These are phyloP conservation scores for Aspergillus mulundensis DNA, from an alignment of 495 filamentous ascomycete species.

Conservation along the genomic window DNA sequence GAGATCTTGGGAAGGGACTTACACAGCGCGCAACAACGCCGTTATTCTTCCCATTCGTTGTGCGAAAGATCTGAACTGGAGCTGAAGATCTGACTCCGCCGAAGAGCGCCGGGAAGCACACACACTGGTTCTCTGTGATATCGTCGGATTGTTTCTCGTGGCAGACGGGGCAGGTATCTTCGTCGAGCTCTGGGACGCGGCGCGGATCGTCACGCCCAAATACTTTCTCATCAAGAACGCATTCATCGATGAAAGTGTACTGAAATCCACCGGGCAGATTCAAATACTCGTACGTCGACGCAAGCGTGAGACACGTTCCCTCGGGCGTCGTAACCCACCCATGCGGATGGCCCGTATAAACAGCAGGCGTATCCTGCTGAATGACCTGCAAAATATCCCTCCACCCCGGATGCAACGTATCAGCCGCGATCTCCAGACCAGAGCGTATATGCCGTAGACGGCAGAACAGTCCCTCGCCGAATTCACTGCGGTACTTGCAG, in stretches of 20 bases:
- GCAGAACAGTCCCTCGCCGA: conserved; percentile 14
- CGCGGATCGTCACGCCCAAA: conserved; percentile 17
- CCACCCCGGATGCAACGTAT: conserved; percentile 22
- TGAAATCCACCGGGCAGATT: conserved; percentile 13
- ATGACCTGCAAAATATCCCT: conserved; percentile 16
- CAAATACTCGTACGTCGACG: conserved; percentile 15
- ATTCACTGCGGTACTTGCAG: conserved; percentile 23
- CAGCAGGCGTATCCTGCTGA: conserved; percentile 8
- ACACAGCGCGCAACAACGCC: conserved; percentile 21
- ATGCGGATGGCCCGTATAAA: conserved; percentile 19
- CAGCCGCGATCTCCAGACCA: conserved; percentile 19
- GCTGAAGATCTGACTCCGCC: conserved; percentile 10
- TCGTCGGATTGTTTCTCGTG: conserved; percentile 18
- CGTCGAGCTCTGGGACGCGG: conserved; percentile 8
- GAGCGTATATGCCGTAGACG: conserved; percentile 14
- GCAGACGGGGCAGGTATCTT: conserved; percentile 14
- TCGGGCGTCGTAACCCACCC: conserved; percentile 18
- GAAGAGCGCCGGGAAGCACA: conserved; percentile 21
- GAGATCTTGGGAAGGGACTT: too few relatives aligned
- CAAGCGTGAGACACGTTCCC: conserved; percentile 7
- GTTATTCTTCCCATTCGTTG: conserved; percentile 22
- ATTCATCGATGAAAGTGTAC: conserved; percentile 21
- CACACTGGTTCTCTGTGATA: conserved; percentile 17
- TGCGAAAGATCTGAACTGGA: conserved; percentile 19
- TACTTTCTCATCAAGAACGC: conserved; percentile 10